Evolutionary conservation across 768 basidiomycete genomes (phyloP).

Genomic region (Phlegmacium glaucopus): DNA sequence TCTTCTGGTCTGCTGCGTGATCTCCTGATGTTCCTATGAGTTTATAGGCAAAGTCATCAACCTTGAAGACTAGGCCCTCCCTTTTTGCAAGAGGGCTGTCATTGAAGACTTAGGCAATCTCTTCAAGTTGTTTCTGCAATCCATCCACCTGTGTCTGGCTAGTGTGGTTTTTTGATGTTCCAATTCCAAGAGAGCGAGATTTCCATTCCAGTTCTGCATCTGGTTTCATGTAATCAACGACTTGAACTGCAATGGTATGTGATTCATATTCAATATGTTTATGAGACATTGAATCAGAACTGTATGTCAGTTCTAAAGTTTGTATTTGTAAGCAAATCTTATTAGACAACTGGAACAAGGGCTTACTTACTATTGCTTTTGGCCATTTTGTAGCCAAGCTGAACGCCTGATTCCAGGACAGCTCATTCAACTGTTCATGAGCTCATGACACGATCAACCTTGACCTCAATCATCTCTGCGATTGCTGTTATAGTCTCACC

Average conservation of each 20-base stretch:
- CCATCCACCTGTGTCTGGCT: conserved; percentile 6
- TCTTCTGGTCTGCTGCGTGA: conserved; percentile 13
- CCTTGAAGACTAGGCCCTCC: background rate
- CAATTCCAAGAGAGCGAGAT: conserved; percentile 8
- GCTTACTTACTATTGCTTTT: background rate
- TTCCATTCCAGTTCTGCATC: background rate
- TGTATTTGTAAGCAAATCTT: background rate
- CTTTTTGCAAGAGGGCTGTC: conserved; percentile 6
- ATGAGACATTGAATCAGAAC: conserved; percentile 9
- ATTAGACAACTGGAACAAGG: background rate
- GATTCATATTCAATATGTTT: conserved; percentile 8
- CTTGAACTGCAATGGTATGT: background rate
- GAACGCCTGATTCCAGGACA: conserved; percentile 10
- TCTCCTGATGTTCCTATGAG: conserved; percentile 11
- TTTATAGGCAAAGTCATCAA: conserved; percentile 1
- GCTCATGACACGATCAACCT: conserved; percentile 9
- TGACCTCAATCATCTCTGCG: conserved; percentile 9
- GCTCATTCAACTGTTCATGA: conserved; percentile 13
- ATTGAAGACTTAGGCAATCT: conserved; percentile 4
- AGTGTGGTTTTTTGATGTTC: conserved; percentile 9
- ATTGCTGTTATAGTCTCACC: conserved; percentile 12
- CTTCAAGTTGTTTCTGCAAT: conserved; percentile 2
- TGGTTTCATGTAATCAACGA: background rate
- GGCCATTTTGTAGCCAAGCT: background rate
- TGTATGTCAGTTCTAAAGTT: conserved; percentile 3